Percentiles rank a stretch among this genome's conserved stretches.
phyloP scores from a whole-genome alignment of 2,329 filamentous ascomycete species.

The Ceratocystis papillata region DNA sequence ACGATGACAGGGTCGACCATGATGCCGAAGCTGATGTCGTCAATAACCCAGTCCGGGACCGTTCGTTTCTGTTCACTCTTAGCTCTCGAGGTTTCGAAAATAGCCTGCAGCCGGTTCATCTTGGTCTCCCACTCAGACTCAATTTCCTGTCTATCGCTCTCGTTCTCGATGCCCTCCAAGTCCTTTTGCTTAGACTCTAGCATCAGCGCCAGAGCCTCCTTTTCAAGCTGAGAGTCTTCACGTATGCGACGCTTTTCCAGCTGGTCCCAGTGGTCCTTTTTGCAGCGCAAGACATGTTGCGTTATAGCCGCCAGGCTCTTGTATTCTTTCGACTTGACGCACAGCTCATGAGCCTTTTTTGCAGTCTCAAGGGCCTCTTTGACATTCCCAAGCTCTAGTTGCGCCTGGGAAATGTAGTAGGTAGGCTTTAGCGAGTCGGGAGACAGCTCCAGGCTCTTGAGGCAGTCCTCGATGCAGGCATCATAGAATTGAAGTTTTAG shows the following conservation, averaged over 20 bases:
- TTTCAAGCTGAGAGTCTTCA: constrained; percentile 47
- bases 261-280: constrained; percentile 76
- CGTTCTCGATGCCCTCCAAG: constrained; percentile 34
- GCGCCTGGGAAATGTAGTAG: constrained; percentile 74
- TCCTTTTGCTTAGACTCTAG: constrained; percentile 35
- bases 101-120: constrained; percentile 35
- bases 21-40: constrained; percentile 63
- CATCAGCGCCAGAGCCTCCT: constrained; percentile 46
- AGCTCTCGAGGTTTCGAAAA: constrained; percentile 44
- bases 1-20: constrained; percentile 60
- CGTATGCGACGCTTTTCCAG: constrained; percentile 52
- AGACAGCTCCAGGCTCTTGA: constrained; percentile 59
- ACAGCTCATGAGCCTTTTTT: constrained; percentile 62
- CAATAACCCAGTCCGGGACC: constrained; percentile 66
- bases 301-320: constrained; percentile 62
- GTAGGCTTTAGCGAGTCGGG: constrained; percentile 65
- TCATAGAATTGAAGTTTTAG: constrained; percentile 64
- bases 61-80: constrained; percentile 41
- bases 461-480: constrained; percentile 65
- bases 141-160: constrained; percentile 41
- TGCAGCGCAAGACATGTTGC: constrained; percentile 62
- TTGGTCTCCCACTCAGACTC: constrained; percentile 39
- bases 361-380: constrained; percentile 52
- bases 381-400: constrained; percentile 56
- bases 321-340: constrained; percentile 47